A percentile compares a stretch with the other conserved stretches of the same genome.
These are phyloP conservation scores for Botrytis squamosa DNA, from an alignment of 2,329 filamentous ascomycete genomes.

Conservation along the genomic window DNA sequence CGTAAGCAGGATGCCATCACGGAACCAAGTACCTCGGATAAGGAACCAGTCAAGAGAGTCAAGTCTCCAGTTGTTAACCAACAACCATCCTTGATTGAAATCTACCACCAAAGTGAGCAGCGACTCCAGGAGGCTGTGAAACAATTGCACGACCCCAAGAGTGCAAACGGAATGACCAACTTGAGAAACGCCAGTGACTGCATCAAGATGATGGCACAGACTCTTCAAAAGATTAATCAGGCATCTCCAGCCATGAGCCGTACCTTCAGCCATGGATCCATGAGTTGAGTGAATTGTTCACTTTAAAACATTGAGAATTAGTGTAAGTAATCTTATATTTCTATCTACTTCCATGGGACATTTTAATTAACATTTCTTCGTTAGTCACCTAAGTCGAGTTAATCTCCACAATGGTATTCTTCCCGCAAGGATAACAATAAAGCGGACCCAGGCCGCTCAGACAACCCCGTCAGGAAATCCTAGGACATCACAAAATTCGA, in stretches of 20 bases:
- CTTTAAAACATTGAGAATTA: slow-evolving; percentile 11
- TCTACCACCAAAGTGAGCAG: slow-evolving; percentile 35
- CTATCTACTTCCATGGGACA: background rate
- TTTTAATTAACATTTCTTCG: background rate
- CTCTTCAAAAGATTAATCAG: slow-evolving; percentile 32
- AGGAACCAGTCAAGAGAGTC: slow-evolving; percentile 32
- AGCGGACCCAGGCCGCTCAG: slow-evolving; percentile 20
- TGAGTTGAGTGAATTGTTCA: slow-evolving; percentile 31
- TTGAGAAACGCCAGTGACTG: slow-evolving; percentile 33
- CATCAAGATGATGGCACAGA: slow-evolving; percentile 37
- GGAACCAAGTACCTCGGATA: slow-evolving; percentile 31
- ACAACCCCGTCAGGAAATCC: slow-evolving; percentile 1
- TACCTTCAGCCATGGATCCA: slow-evolving; percentile 27
- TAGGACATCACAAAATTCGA: slow-evolving; percentile 7
- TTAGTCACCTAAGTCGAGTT: slow-evolving; percentile 2
- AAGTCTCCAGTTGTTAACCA: slow-evolving; percentile 31
- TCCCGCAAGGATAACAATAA: background rate
- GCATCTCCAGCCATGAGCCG: slow-evolving; percentile 26
- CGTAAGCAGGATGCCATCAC: slow-evolving; percentile 35
- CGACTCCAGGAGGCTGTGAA: slow-evolving; percentile 33
- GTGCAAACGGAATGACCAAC: slow-evolving; percentile 31
- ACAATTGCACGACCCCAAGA: slow-evolving; percentile 35
- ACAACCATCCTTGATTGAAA: slow-evolving; percentile 35
- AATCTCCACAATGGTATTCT: background rate
- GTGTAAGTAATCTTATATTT: slow-evolving; percentile 25